phyloP scores from a whole-genome alignment of 2,329 filamentous ascomycete genomes.

The Penicillium concentricum region DNA sequence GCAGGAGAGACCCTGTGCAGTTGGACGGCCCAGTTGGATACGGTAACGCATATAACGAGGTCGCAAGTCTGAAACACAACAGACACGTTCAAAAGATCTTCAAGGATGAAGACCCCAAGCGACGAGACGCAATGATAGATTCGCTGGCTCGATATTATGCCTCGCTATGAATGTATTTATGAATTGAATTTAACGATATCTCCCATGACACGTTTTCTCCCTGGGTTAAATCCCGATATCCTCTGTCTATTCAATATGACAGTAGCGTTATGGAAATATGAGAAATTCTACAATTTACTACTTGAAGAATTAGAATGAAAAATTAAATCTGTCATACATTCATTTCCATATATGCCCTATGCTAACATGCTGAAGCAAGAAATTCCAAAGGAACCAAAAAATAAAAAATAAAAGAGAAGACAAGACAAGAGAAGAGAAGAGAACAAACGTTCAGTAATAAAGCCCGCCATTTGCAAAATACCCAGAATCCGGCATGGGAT shows the following conservation, averaged over 20 bases:
- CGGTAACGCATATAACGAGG: neutral
- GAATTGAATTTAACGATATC: neutral
- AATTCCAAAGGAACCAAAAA: neutral
- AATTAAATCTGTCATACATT: neutral
- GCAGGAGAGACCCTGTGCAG: neutral
- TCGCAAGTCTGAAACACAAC: constrained; percentile 14
- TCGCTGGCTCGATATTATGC: constrained; percentile 12
- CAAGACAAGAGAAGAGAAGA: neutral
- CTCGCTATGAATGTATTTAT: constrained; percentile 5
- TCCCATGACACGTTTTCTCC: neutral
- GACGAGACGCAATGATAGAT: constrained; percentile 18
- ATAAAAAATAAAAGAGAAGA: neutral
- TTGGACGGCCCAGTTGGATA: neutral
- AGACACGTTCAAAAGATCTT: constrained; percentile 14
- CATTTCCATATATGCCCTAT: constrained; percentile 7
- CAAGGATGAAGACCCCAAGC: constrained; percentile 7
- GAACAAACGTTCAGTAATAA: constrained; percentile 22
- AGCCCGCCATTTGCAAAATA: constrained; percentile 28
- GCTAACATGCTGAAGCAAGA: constrained; percentile 3
- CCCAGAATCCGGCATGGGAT: constrained; percentile 24
- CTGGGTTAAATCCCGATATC: neutral
- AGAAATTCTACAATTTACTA: neutral
- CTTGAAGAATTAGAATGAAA: neutral
- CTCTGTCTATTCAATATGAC: neutral
- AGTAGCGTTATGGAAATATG: no score